Base-by-base conservation (phyloP, 805 yeast genomes). In the Cyberlindnera maritima region DNA sequence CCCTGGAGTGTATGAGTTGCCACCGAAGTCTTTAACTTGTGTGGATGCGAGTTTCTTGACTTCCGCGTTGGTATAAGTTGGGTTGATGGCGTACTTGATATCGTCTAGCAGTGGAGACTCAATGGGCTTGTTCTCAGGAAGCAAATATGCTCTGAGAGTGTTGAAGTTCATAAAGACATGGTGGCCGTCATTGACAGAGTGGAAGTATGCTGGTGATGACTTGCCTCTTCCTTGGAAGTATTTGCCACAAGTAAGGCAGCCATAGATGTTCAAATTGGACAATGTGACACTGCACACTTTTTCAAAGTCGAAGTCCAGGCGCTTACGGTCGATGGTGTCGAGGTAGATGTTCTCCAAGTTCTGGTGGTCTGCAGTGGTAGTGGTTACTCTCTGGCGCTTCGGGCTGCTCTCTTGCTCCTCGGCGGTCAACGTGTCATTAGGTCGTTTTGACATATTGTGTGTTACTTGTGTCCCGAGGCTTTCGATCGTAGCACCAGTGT, bases 231-330 rank as follows among this genome's bases (percentile, higher is more conserved):
- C 96, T 54, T 81, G 83, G 44, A 79, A 75, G 63, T 80, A 88
- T 56, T 77, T 81, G 29, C 91, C 92, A 65, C 96, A 88, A 0
- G 74, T 74, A 18, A 88, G 65, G 59, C 96, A 88, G 28, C 87
- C 80, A 57, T 86, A 85, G 1, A 87, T 76, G 56, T 85, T 83
- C 18, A 75, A 67, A 33, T 70, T 74, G 1, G 88, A 72, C 19
- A 86, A 67, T 0, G 89, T 76, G 0, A 83, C 76, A 36, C 79
- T 72, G 62, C 96, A 88, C 1, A 77, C 63, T 57, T 80, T 81
- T 37, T 83, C 88, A 43, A 76, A 74, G 60, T 86, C 95, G 60
- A 88, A 87, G 58, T 88, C 88, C 13, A 72, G 48, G 17, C 57
- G 61, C 37, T 58, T 64, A 36, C 60, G 54, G 38, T 62, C 62